phyloP scores from a whole-genome alignment of 2,329 filamentous ascomycete species.

The Aspergillus sp. region DNA sequence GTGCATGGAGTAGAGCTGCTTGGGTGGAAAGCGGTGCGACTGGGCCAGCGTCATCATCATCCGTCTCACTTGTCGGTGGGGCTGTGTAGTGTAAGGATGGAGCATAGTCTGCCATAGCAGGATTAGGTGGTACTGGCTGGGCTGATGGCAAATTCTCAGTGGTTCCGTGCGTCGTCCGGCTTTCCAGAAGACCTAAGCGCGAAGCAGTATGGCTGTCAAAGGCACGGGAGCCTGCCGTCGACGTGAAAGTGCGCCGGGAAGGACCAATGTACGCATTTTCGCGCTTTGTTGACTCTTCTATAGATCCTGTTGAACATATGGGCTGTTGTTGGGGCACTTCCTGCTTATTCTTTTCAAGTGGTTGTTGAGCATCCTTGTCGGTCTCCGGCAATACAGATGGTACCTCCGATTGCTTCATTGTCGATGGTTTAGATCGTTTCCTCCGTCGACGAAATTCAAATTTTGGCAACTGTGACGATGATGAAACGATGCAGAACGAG shows the following conservation, averaged over 20 bases:
- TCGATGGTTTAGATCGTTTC: conserved; percentile 6
- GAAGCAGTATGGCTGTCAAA: conserved; percentile 10
- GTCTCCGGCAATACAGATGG: neutral
- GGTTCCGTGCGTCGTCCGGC: conserved; percentile 9
- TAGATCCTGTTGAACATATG: neutral
- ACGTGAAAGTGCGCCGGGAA: conserved; percentile 1
- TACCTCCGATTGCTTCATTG: neutral
- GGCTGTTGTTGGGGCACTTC: neutral
- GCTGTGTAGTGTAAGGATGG: conserved; percentile 35
- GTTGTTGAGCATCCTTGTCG: neutral
- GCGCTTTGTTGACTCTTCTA: neutral
- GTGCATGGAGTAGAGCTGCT: conserved; percentile 32
- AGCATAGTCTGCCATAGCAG: conserved; percentile 23
- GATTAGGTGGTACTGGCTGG: conserved; percentile 25
- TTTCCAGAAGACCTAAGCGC: conserved; percentile 3
- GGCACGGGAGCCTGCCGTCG: conserved; percentile 12
- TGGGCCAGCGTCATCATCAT: conserved; percentile 15
- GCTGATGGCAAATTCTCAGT: conserved; percentile 31
- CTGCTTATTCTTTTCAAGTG: neutral
- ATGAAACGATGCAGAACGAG: conserved; percentile 26
- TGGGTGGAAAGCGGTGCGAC: conserved; percentile 36
- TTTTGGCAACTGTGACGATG: conserved; percentile 32
- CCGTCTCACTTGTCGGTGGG: conserved; percentile 19
- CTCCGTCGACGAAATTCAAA: conserved; percentile 32
- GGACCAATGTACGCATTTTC: neutral